A percentile compares a stretch with the other conserved stretches of the same genome.
Conservation (phyloP, 108 stramenopile species). For the Aurantiochytrium sp. region DNA sequence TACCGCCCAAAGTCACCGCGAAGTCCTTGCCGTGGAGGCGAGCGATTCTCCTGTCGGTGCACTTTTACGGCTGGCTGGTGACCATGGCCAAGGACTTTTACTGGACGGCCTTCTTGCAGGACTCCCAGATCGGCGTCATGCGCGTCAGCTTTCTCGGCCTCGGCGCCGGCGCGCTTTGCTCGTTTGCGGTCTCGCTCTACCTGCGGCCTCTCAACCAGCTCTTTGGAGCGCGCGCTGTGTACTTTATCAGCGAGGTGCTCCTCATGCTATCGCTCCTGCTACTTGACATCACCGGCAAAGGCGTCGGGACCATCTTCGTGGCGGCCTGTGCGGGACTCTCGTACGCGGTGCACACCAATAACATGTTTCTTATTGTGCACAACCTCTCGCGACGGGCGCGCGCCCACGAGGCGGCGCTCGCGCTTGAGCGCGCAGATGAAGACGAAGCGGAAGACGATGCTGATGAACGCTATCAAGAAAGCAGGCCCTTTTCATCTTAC, state of each 20-base stretch:
- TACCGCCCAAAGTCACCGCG: neutral
- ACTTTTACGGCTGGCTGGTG: conserved; percentile 27
- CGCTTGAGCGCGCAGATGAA: no score
- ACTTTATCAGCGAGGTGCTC: neutral
- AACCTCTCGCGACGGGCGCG: neutral
- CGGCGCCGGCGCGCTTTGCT: neutral
- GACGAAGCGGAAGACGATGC: no score
- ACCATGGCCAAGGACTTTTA: neutral
- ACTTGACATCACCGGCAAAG: neutral
- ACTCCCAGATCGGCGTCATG: neutral
- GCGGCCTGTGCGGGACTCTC: neutral
- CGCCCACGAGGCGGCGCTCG: neutral
- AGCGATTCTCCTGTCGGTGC: neutral
- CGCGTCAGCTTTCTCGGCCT: conserved; percentile 1
- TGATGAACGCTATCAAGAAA: no score
- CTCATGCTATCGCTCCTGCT: neutral
- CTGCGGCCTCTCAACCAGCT: neutral
- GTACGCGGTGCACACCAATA: neutral
- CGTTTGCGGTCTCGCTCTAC: neutral
- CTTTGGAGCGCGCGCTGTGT: neutral
- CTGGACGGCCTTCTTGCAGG: conserved; percentile 29
- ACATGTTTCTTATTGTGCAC: conserved; percentile 23
- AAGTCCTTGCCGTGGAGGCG: conserved; percentile 7
- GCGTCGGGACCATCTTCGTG: conserved; percentile 6
- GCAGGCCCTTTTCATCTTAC: neutral